Evolutionary conservation across 2,329 filamentous ascomycete genomes (phyloP), one percentile per base, ranked within the genome.

Genomic region (Calonectria naviculata): DNA sequence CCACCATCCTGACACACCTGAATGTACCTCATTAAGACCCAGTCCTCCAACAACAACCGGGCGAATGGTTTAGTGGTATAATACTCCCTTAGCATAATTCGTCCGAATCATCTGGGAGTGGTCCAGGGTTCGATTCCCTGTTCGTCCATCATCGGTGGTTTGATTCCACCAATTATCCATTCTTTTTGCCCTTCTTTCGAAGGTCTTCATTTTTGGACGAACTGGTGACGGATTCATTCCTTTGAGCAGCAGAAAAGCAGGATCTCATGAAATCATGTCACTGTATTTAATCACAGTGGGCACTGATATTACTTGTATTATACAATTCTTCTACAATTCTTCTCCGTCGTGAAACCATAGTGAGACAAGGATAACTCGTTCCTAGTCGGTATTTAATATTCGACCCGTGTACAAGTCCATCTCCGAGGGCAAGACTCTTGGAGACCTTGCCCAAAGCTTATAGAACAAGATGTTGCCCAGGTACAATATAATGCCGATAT

Each of bases 21-120:
- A 15, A 63, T 67, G 38, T 56, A 34, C 24, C 5, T 31, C n/a
- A 52, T 41, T 71, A 67, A 15, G 10, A 29, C 17, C 1, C 1
- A 8, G 1, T 1, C 4, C 3, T 12, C 3, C 5, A 73, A 36
- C n/a, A 71, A 72, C 3, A 71, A 69, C 36, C 60, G 75, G 75
- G 75, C 73, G 76, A 78, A 78, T 78, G 74, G 75, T 77, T 77
- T 77, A 77, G 75, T 77, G 75, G 75, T 77, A 77, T 77, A 77
- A 73, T 76, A 78, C 76, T 74, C 76, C 73, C 76, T 75, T 78
- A 78, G 76, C 76, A 78, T 74, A 12, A 65, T 77, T 74, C 74
- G 66, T 71, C 69, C 36, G 74, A 76, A 77, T 72, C 13, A 69
- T 67, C 60, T 77, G 75, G 75, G 75, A 77, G 75, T 77, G 75